Percentiles rank a stretch among this genome's conserved stretches.
Conservation (phyloP, 352 stramenopile species). For the Phytophthora crassamura region DNA sequence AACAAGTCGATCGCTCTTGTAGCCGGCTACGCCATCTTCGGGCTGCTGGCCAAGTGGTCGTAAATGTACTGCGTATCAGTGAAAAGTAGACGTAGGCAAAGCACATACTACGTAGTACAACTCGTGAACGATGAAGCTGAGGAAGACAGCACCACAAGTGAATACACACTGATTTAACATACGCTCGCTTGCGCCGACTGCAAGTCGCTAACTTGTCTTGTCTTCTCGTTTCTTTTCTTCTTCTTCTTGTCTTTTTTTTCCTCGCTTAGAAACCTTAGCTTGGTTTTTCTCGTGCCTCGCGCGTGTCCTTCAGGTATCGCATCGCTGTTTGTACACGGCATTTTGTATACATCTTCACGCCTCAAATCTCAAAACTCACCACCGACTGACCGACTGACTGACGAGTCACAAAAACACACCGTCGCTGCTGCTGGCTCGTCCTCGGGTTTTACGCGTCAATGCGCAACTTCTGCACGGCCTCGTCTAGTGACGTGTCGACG, state of each 20-base stretch:
- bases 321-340: conserved; percentile 49
- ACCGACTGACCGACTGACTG: conserved; percentile 40
- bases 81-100: neutral
- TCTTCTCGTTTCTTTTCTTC: conserved; percentile 22
- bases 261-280: conserved; percentile 27
- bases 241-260: conserved; percentile 28
- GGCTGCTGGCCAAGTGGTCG: conserved; percentile 80
- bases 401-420: conserved; percentile 55
- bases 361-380: conserved; percentile 48
- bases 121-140: conserved; percentile 1
- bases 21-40: conserved; percentile 78
- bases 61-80: conserved; percentile 25
- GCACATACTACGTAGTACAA: neutral
- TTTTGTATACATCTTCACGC: conserved; percentile 30
- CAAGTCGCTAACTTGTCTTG: conserved; percentile 10
- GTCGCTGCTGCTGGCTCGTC: conserved; percentile 1
- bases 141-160: conserved; percentile 21
- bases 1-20: conserved; percentile 67
- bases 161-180: conserved; percentile 38
- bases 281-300: conserved; percentile 33
- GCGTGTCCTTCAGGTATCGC: too few species aligned
- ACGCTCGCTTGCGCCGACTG: conserved; percentile 19
- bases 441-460: conserved; percentile 52
- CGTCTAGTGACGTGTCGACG: conserved; percentile 55
- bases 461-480: conserved; percentile 74